Evolutionary conservation across 257 asterid species (phyloP).

Genomic region (Orobanche coerulescens): DNA sequence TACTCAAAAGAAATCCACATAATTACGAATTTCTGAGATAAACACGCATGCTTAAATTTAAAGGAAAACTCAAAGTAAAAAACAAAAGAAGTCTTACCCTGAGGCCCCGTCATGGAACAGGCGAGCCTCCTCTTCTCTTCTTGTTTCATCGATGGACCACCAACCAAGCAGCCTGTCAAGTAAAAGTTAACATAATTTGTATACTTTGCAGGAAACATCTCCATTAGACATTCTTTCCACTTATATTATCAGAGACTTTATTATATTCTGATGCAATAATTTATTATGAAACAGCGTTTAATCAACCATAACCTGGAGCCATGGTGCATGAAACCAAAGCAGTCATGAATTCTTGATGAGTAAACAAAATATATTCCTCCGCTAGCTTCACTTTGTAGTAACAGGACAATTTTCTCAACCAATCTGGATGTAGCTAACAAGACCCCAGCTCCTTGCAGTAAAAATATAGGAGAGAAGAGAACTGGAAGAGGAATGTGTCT

Average conservation of each 20-base stretch:
- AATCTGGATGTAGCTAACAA: constrained; percentile 58
- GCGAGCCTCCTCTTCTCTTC: constrained; percentile 92
- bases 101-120: constrained; percentile 56
- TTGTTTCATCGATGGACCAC: constrained; percentile 98
- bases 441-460: constrained; percentile 79
- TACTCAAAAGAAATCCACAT: neutral
- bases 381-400: constrained; percentile 60
- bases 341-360: constrained; percentile 63
- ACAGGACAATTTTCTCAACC: constrained; percentile 58
- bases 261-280: constrained; percentile 11
- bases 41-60: neutral
- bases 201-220: constrained; percentile 7
- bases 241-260: too few species aligned
- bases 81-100: constrained; percentile 47
- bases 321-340: constrained; percentile 76
- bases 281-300: neutral
- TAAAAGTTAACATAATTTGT: constrained; percentile 14
- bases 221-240: too few species aligned
- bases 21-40: neutral
- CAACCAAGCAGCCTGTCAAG: constrained; percentile 84
- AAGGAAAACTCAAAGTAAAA: neutral
- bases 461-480: constrained; percentile 79
- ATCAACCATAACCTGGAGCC: constrained; percentile 70
- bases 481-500: constrained; percentile 63
- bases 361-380: constrained; percentile 51